Evolutionary conservation across 495 filamentous ascomycete species (phyloP).

Genomic region (Paragyromitra xinjiangensis): DNA sequence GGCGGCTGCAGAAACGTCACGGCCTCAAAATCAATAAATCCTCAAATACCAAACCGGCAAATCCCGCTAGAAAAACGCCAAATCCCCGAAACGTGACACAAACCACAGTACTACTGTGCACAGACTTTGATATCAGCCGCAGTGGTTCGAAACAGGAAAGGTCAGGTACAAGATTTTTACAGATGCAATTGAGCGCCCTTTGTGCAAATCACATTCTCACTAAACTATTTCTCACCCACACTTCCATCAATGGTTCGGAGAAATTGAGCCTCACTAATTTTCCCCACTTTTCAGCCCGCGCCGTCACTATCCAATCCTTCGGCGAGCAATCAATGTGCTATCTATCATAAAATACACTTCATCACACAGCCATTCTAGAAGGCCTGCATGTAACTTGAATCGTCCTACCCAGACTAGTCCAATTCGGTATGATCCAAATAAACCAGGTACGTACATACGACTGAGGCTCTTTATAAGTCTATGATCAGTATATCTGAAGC

Average conservation of each 20-base stretch:
- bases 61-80: constrained; percentile 2
- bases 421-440: neutral
- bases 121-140: constrained; percentile 7
- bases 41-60: constrained; percentile 5
- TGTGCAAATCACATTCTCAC: neutral
- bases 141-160: neutral
- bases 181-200: neutral
- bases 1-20: neutral
- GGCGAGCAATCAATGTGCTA: constrained; percentile 1
- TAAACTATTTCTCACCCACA: no score
- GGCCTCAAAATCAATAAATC: neutral
- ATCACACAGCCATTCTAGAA: constrained; percentile 42
- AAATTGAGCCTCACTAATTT: constrained; percentile 24
- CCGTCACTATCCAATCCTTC: neutral
- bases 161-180: neutral
- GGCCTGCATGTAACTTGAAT: neutral
- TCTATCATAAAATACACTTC: constrained; percentile 13
- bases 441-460: constrained; percentile 5
- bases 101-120: neutral
- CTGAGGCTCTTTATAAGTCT: constrained; percentile 1
- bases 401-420: neutral
- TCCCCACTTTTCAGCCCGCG: constrained; percentile 5
- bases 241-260: neutral
- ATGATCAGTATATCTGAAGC: constrained; percentile 9
- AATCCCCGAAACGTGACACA: neutral